Evolutionary conservation across 2,329 filamentous ascomycete genomes (phyloP).

Genomic region (Aspergillus calidoustus): DNA sequence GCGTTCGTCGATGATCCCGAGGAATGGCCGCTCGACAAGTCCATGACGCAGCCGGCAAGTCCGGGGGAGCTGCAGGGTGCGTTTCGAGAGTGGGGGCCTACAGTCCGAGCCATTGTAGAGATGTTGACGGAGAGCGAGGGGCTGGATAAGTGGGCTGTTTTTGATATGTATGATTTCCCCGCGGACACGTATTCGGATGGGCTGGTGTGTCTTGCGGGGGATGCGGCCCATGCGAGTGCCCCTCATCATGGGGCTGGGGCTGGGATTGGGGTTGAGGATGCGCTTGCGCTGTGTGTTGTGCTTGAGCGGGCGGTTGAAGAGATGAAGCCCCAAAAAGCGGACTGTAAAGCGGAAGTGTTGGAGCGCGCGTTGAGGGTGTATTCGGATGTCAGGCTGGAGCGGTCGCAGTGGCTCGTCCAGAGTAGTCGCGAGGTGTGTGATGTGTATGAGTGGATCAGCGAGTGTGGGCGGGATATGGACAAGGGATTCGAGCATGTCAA

Average conservation of each 20-base stretch:
- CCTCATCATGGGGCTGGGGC: slow-evolving; percentile 36
- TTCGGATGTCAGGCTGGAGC: slow-evolving; percentile 42
- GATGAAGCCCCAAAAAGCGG: neutral
- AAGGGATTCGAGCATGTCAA: slow-evolving; percentile 47
- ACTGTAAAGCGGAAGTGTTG: neutral
- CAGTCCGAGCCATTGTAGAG: slow-evolving; percentile 42
- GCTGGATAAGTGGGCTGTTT: slow-evolving; percentile 61
- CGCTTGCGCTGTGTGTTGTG: slow-evolving; percentile 22
- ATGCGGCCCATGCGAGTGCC: slow-evolving; percentile 34
- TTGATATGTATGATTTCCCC: slow-evolving; percentile 53
- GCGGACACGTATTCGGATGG: slow-evolving; percentile 46
- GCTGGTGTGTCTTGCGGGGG: slow-evolving; percentile 27
- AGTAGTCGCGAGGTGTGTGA: slow-evolving; percentile 39
- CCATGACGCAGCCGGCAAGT: slow-evolving; percentile 24
- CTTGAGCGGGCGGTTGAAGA: slow-evolving; percentile 10
- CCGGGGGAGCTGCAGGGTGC: slow-evolving; percentile 16
- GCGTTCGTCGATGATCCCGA: slow-evolving; percentile 28
- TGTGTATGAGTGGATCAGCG: slow-evolving; percentile 27
- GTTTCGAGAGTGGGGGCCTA: slow-evolving; percentile 43
- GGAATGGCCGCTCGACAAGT: slow-evolving; percentile 23
- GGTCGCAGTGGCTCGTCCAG: slow-evolving; percentile 52
- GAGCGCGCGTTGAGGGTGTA: slow-evolving; percentile 45
- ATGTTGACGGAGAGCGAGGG: slow-evolving; percentile 51
- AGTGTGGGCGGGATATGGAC: slow-evolving; percentile 38
- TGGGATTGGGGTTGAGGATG: slow-evolving; percentile 34